Evolutionary conservation across 345 rosid species (phyloP).

Genomic region (Barbarea vulgaris): DNA sequence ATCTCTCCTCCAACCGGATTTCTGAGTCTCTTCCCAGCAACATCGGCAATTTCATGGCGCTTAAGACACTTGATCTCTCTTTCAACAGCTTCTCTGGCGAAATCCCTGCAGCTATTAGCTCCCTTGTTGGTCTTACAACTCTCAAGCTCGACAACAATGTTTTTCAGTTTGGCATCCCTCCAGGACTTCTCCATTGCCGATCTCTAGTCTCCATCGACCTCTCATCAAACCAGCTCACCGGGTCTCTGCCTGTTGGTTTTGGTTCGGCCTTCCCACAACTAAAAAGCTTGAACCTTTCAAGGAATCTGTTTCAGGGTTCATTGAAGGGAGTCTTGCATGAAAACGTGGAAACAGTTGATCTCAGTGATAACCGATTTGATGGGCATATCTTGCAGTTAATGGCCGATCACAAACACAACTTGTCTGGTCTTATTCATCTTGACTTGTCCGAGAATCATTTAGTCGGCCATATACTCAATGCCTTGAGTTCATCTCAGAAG

Average conservation of each 20-base stretch:
- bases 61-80: slow-evolving; percentile 72
- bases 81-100: slow-evolving; percentile 71
- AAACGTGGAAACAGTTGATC: slow-evolving; percentile 60
- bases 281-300: slow-evolving; percentile 65
- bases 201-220: slow-evolving; percentile 65
- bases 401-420: slow-evolving; percentile 50
- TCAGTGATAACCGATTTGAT: slow-evolving; percentile 76
- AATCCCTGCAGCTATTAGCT: slow-evolving; percentile 70
- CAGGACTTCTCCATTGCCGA: slow-evolving; percentile 54
- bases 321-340: slow-evolving; percentile 57
- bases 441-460: slow-evolving; percentile 87
- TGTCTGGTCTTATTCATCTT: slow-evolving; percentile 62
- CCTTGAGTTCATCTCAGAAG: slow-evolving; percentile 56
- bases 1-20: slow-evolving; percentile 73
- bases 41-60: slow-evolving; percentile 72
- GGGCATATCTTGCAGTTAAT: slow-evolving; percentile 84
- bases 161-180: slow-evolving; percentile 64
- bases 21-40: slow-evolving; percentile 67
- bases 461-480: slow-evolving; percentile 63
- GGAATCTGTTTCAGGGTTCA: slow-evolving; percentile 70
- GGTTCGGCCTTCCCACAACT: slow-evolving; percentile 70
- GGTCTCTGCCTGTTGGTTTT: slow-evolving; percentile 68
- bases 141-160: slow-evolving; percentile 61
- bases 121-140: slow-evolving; percentile 52
- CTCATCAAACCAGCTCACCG: slow-evolving; percentile 68